Evolutionary conservation across 2,329 filamentous ascomycete species (phyloP), one percentile per base, ranked within the genome.

Genomic region (Pleoardoris graminearum): DNA sequence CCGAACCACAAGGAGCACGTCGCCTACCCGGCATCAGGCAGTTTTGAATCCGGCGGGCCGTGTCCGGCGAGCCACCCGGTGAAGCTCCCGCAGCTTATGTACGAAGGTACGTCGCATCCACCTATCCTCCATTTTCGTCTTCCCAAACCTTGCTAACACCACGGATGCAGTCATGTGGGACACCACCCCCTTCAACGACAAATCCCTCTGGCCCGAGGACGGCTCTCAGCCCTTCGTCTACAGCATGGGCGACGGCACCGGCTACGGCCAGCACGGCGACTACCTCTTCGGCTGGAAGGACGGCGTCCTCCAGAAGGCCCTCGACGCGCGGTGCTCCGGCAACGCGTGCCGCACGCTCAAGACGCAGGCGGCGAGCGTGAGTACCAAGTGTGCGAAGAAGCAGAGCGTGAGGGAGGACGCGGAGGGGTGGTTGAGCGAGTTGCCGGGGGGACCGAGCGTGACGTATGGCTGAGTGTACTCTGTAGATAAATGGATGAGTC

Each of bases 1-100:
- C 50, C 65, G 0, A 78, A 85, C 66, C 83, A 86, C 75, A 77
- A 80, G 71, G 80, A 80, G 59, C 89, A 89, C 77, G 86, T 86
- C 79, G 65, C 77, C 14, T 90, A 82, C 69, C 43, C 43, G 10
- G 5, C 32, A 11, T 36, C 30, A 1, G 43, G 43, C 5, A 36
- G 19, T 16, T 86, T 87, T 37, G 71, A 70, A 17, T 42, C 50
- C 7, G 61, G 61, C 23, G 63, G 59, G 12, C 55, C 66, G 21
- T 79, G 76, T 55, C 76, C 76, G 0, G 59, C 67, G 2, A 72
- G 70, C 0, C 75, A 77, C 63, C 76, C 76, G 0, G 70, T 79
- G 10, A 62, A 72, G 8, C 76, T 77, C 52, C 77, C 77, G 2
- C 77, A 79, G 68, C 68, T 79, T 17, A 53, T 51, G 52, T 54